Evolutionary conservation across 305 asterid species (phyloP), one percentile per base, ranked within the genome.

Genomic region (Plantago coronopus): DNA sequence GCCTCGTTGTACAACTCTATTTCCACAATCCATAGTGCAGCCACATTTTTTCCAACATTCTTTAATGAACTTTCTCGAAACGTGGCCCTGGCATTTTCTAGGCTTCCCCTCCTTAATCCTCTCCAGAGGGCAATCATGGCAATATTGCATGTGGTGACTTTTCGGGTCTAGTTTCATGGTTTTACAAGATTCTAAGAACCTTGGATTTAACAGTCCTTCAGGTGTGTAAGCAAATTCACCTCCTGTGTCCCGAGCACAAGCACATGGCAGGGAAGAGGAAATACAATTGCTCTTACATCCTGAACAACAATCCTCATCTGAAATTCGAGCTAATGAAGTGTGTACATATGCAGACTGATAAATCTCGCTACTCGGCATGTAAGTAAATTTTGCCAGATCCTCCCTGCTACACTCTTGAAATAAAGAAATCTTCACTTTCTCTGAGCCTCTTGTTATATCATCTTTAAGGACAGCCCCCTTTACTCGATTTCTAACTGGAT

Each of bases 21-120:
- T 89, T 49, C 94, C 95, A 68, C 95, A 89, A 48, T 51, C 25
- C 86, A 80, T 89, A 48, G 51, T 65, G 72, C 97, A 87, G 57
- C 95, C 84, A 47, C 97, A 89, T 77, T 87, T 89, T 64, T 72
- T 75, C 97, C 95, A 81, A 73, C 97, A 89, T 57, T 89, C 93
- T 67, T 89, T 87, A 48, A 90, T 81, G 67, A 90, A 90, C 59
- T 75, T 87, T 68, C 79, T 79, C 56, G 59, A 62, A 19, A 72
- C 29, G 51, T 90, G 95, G n/a, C 93, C 97, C 71, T 74, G 79
- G 80, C 95, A 89, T 46, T 72, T 71, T 60, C 62, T 76, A 59
- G 80, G 79, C 40, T 23, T 15, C 9, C 48, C 63, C 25, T 68
- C 76, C 71, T 83, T 83, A 37, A 78, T 81, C 73, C 90, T 85